phyloP scores from a whole-genome alignment of 106 monocot species.

The Dendrobium nobile region DNA sequence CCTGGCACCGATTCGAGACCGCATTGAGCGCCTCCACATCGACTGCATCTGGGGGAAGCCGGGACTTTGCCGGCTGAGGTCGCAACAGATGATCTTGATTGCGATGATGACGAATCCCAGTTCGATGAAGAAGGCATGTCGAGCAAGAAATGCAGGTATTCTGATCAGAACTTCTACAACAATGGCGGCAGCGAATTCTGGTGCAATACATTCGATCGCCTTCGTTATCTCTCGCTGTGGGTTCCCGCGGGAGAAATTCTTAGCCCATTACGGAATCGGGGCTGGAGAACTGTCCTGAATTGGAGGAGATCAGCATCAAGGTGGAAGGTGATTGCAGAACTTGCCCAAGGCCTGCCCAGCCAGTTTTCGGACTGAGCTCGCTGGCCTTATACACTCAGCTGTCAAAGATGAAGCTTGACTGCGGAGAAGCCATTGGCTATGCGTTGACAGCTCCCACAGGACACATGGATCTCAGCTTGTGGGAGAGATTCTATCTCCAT shows the following conservation, averaged over 20 bases:
- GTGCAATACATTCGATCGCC: constrained; percentile 41
- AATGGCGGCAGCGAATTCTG: constrained; percentile 15
- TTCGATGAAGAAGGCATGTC: background rate
- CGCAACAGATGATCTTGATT: background rate
- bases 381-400: constrained; percentile 42
- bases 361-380: constrained; percentile 48
- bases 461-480: constrained; percentile 82
- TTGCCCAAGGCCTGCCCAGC: constrained; percentile 28
- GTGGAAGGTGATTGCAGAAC: constrained; percentile 84
- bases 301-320: constrained; percentile 72
- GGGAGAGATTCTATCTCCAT: constrained; percentile 87
- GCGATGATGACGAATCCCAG: background rate
- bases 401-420: constrained; percentile 82
- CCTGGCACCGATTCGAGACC: constrained; percentile 54
- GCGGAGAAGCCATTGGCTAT: constrained; percentile 71
- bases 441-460: constrained; percentile 76
- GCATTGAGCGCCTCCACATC: constrained; percentile 64
- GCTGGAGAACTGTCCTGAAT: constrained; percentile 57
- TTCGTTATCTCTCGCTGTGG: constrained; percentile 68
- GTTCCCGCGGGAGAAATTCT: constrained; percentile 70
- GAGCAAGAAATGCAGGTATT: constrained; percentile 43
- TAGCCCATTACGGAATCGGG: constrained; percentile 41
- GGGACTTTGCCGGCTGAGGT: background rate
- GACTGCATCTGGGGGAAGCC: constrained; percentile 52
- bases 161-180: background rate